Percentiles rank a stretch among this genome's conserved stretches.
phyloP scores from a whole-genome alignment of 352 stramenopile species.

The Globisporangium solare region DNA sequence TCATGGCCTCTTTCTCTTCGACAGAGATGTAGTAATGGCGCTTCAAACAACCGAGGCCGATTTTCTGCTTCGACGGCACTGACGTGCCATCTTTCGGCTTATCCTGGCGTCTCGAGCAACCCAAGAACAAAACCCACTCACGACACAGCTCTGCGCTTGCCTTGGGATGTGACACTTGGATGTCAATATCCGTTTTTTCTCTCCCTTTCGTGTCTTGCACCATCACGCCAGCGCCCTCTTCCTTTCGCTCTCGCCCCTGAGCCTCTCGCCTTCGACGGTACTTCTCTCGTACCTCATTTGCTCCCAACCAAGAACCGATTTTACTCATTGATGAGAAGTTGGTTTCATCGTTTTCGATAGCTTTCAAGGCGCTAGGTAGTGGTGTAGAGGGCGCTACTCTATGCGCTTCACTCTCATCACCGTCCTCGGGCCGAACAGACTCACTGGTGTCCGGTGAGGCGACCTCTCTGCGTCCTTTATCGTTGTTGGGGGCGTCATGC shows the following conservation, averaged over 20 bases:
- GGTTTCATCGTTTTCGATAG: conserved; percentile 35
- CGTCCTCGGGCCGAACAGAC: not conserved
- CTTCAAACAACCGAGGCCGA: conserved; percentile 53
- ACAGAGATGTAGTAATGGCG: conserved; percentile 74
- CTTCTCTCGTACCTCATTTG: conserved; percentile 46
- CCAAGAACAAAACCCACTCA: conserved; percentile 69
- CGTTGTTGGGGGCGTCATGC: conserved; percentile 14
- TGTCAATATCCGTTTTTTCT: conserved; percentile 10
- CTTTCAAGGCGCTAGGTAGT: conserved; percentile 31
- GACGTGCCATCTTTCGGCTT: not conserved
- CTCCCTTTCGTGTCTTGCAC: conserved; percentile 29
- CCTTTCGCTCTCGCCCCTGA: conserved; percentile 8
- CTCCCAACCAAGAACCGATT: conserved; percentile 56
- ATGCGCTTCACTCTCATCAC: not conserved
- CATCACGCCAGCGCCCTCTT: conserved; percentile 41
- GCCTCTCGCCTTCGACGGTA: conserved; percentile 25
- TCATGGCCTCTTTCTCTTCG: conserved; percentile 57
- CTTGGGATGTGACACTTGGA: conserved; percentile 37
- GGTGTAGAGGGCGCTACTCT: not conserved
- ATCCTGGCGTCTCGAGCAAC: conserved; percentile 30
- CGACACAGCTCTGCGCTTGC: conserved; percentile 44
- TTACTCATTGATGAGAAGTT: conserved; percentile 61
- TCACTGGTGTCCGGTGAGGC: not conserved
- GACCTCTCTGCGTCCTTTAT: conserved; percentile 4
- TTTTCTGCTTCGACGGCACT: conserved; percentile 11